A percentile compares a stretch with the other conserved stretches of the same genome.
Evolutionary conservation across 139 green algal species (phyloP).

Genomic region (Chlorella sp.): DNA sequence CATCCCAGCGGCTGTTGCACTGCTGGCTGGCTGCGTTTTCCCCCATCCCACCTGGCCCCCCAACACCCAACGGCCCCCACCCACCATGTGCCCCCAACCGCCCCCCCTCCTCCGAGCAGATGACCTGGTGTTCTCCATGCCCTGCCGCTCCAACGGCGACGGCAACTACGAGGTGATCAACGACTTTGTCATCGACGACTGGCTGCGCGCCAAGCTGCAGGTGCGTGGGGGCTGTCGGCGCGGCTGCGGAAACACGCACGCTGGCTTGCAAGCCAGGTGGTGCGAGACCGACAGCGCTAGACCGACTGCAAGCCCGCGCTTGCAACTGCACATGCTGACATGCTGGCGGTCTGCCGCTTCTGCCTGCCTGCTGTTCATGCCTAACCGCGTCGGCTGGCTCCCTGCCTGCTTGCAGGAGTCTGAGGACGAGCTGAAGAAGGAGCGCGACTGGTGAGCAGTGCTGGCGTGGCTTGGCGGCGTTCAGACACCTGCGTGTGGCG

Average conservation of each 20-base stretch:
- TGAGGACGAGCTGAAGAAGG: slow-evolving; percentile 86
- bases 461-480: too few relatives aligned
- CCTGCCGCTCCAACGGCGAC: slow-evolving; percentile 82
- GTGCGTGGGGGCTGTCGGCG: slow-evolving; percentile 1
- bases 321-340: too few relatives aligned
- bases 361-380: background rate
- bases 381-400: too few relatives aligned
- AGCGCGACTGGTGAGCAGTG: slow-evolving; percentile 70
- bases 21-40: background rate
- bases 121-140: slow-evolving; percentile 90
- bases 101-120: slow-evolving; percentile 46
- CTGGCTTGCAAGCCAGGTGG: too few relatives aligned
- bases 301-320: too few relatives aligned
- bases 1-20: background rate
- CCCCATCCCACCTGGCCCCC: background rate
- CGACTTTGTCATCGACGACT: slow-evolving; percentile 86
- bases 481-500: too few relatives aligned
- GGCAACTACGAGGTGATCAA: slow-evolving; percentile 87
- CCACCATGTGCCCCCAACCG: background rate
- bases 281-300: too few relatives aligned
- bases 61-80: background rate
- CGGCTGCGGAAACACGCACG: background rate
- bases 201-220: slow-evolving; percentile 74
- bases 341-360: background rate
- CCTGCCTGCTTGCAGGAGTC: slow-evolving; percentile 32